Evolutionary conservation across 2,329 filamentous ascomycete genomes (phyloP).

Genomic region (Berkeleyomyces rouxiae): DNA sequence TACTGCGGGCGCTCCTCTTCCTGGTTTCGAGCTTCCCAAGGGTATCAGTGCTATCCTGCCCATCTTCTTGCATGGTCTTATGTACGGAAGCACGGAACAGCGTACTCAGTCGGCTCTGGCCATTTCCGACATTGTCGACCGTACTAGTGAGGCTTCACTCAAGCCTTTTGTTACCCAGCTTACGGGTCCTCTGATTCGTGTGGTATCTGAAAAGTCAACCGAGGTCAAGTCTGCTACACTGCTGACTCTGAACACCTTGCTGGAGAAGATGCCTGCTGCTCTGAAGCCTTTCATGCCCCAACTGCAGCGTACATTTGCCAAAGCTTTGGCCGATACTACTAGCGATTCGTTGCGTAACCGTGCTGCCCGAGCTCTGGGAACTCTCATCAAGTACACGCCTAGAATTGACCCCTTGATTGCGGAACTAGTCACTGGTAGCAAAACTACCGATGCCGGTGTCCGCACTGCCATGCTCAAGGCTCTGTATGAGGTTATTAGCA

Average conservation of each 20-base stretch:
- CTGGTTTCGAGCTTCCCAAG: constrained; percentile 85
- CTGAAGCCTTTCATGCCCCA: constrained; percentile 95
- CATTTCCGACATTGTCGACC: constrained; percentile 89
- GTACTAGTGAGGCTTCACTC: constrained; percentile 70
- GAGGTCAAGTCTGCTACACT: constrained; percentile 94
- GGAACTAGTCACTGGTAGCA: constrained; percentile 89
- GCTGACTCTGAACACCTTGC: constrained; percentile 79
- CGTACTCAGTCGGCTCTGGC: constrained; percentile 80
- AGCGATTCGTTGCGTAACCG: constrained; percentile 76
- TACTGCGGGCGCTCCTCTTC: constrained; percentile 65
- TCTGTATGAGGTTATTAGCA: constrained; percentile 88
- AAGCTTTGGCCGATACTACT: constrained; percentile 81
- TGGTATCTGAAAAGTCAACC: constrained; percentile 87
- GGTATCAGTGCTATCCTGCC: constrained; percentile 92
- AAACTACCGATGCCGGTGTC: constrained; percentile 70
- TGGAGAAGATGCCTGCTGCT: constrained; percentile 91
- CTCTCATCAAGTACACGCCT: constrained; percentile 86
- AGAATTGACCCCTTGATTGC: constrained; percentile 85
- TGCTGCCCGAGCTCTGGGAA: constrained; percentile 86
- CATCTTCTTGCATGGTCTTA: constrained; percentile 92
- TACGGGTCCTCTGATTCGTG: constrained; percentile 90
- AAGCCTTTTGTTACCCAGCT: constrained; percentile 96
- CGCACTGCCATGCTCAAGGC: constrained; percentile 94
- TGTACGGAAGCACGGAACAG: constrained; percentile 90
- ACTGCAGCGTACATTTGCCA: constrained; percentile 89